A percentile compares a stretch with the other conserved stretches of the same genome.
These are phyloP conservation scores for Trichoderma simmonsii DNA, from an alignment of 2,329 filamentous ascomycete species.

Conservation along the genomic window DNA sequence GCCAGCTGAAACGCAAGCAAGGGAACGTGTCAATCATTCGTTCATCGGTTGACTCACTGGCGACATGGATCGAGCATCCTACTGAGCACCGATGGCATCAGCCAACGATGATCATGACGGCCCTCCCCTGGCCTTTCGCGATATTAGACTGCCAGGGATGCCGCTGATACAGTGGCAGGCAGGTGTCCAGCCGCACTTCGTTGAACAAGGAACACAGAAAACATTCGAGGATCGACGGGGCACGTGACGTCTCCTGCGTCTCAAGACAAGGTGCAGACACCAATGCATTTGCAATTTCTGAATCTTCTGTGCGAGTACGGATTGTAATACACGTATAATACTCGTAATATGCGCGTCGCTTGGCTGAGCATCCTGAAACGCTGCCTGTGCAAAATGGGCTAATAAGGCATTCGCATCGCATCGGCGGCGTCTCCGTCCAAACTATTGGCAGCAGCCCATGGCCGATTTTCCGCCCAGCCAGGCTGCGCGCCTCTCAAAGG, in stretches of 20 bases:
- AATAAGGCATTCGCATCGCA: neutral
- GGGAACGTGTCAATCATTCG: conserved; percentile 10
- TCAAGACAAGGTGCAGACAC: neutral
- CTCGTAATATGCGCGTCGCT: neutral
- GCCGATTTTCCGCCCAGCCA: neutral
- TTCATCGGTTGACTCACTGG: conserved; percentile 1
- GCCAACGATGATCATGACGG: neutral
- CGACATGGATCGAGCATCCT: neutral
- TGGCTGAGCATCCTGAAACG: neutral
- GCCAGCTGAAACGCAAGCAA: conserved; percentile 6
- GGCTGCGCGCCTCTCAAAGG: neutral
- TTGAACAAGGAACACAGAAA: neutral
- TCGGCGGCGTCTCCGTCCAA: neutral
- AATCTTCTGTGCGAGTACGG: neutral
- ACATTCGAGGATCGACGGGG: neutral
- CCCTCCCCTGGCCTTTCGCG: neutral
- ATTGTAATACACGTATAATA: neutral
- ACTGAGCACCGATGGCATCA: conserved; percentile 1
- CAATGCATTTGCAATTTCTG: neutral
- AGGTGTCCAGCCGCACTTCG: neutral
- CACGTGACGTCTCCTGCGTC: conserved; percentile 26
- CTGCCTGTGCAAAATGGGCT: neutral
- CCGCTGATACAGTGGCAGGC: conserved; percentile 1
- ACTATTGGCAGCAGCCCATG: neutral
- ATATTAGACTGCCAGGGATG: neutral